These are phyloP conservation scores for Kockovaella imperatae DNA, from an alignment of 768 basidiomycete species.

Conservation along the genomic window DNA sequence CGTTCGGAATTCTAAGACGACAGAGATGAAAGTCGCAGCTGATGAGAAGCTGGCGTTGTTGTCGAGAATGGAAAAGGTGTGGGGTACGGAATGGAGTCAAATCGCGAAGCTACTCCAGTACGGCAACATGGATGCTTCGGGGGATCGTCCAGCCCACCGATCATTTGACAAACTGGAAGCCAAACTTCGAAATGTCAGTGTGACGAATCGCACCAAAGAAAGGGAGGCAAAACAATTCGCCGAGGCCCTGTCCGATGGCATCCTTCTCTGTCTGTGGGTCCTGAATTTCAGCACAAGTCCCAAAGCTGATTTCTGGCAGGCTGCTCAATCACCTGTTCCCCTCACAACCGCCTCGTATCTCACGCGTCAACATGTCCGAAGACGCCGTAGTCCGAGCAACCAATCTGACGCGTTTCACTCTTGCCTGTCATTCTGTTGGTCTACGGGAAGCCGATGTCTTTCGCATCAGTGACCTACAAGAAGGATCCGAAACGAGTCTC, in stretches of 20 bases:
- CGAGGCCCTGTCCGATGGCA: slow-evolving; percentile 73
- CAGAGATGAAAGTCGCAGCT: slow-evolving; percentile 45
- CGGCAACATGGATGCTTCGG: slow-evolving; percentile 9
- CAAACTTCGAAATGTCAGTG: slow-evolving; percentile 22
- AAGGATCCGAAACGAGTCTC: slow-evolving; percentile 58
- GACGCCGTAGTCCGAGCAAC: slow-evolving; percentile 42
- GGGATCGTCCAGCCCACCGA: neutral
- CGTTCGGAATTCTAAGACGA: slow-evolving; percentile 13
- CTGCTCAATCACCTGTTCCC: slow-evolving; percentile 31
- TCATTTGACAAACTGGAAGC: slow-evolving; percentile 44
- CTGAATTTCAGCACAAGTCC: neutral
- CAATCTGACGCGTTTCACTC: slow-evolving; percentile 54
- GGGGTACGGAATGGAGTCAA: slow-evolving; percentile 57
- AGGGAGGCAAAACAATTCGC: slow-evolving; percentile 64
- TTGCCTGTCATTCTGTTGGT: slow-evolving; percentile 60
- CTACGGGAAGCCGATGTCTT: slow-evolving; percentile 57
- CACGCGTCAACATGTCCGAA: slow-evolving; percentile 26
- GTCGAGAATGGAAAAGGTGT: slow-evolving; percentile 63
- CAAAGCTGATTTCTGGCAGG: slow-evolving; percentile 5
- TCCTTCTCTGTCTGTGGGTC: slow-evolving; percentile 81
- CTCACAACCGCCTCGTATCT: slow-evolving; percentile 22
- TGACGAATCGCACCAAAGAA: slow-evolving; percentile 56
- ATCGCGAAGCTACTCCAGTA: no score
- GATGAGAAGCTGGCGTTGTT: slow-evolving; percentile 59
- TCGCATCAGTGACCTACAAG: slow-evolving; percentile 61